A percentile compares a stretch with the other conserved stretches of the same genome.
Evolutionary conservation across 345 rosid species (phyloP).

Genomic region (Brassica nigra): DNA sequence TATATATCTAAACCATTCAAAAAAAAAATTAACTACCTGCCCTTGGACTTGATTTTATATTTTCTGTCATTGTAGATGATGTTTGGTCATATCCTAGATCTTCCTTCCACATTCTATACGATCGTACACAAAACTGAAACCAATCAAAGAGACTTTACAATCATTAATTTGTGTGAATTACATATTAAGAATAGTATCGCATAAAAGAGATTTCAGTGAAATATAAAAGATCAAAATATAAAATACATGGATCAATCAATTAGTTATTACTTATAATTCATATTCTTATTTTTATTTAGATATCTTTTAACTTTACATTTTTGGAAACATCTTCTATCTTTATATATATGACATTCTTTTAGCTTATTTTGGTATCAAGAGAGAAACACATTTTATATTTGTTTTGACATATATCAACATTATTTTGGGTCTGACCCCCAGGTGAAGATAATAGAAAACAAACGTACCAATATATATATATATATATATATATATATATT

Average conservation of each 20-base stretch:
- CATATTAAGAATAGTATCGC: neutral
- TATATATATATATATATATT: neutral
- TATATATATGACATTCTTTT: neutral
- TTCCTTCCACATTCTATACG: neutral
- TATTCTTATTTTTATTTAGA: neutral
- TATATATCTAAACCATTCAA: neutral
- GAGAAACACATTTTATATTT: neutral
- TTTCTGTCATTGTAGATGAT: neutral
- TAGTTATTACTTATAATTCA: neutral
- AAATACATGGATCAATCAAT: neutral
- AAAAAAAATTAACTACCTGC: neutral
- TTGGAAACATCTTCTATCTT: neutral
- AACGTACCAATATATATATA: constrained; percentile 5
- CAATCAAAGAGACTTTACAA: neutral
- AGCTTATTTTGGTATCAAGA: neutral
- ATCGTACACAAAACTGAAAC: neutral
- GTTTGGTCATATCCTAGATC: neutral
- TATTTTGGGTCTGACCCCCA: neutral
- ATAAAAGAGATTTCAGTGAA: neutral
- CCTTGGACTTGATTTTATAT: neutral
- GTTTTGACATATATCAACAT: neutral
- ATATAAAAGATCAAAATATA: neutral
- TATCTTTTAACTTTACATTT: neutral
- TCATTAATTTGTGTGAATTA: neutral
- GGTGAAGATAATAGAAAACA: neutral